Evolutionary conservation across 306 rosid genomes (phyloP), one percentile per base, ranked within the genome.

Genomic region (Carpinus fangiana): DNA sequence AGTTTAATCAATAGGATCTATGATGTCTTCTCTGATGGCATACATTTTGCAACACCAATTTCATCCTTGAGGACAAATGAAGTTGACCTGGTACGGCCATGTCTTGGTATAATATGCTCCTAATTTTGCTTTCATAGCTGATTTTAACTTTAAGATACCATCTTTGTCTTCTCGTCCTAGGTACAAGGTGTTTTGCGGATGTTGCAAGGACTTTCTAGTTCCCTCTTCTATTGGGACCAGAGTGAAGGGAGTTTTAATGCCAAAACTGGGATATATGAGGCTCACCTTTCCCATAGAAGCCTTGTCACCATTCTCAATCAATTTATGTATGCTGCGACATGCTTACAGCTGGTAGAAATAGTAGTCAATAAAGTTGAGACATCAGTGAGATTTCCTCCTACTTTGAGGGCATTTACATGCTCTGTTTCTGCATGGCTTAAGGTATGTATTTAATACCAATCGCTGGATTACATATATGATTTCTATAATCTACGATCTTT

Each of bases 161-260:
- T 67, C 51, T 41, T 5, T 23, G 50, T 41, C 57, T 54, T 72
- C 16, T 52, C 18, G 52, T 78, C 11, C 34, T 79, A 94, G 98
- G 97, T 95, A n/a, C 91, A 92, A 23, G 89, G 96, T 72, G 92
- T 92, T 78, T 83, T 95, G 16, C 92, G 92, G 85, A 95, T 91
- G 88, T 77, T 95, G 57, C 98, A 95, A 90, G 98, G 98, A 66
- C 88, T 88, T 84, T 86, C 93, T 5, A 79, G 97, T 73, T 81
- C 93, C 50, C 57, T 90, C 9, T 95, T 95, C 78, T 78, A 13
- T 68, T 95, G 98, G 98, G 93, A 92, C 59, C 74, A 70, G 1
- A 72, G 9, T 45, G 88, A 41, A 47, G 86, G 80, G 43, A 41
- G 77, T 72, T 95, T 89, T 76, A 77, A 81, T 66, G 86, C 80